Conservation (phyloP, 2,329 filamentous ascomycete genomes). For the Curvularia lunata region DNA sequence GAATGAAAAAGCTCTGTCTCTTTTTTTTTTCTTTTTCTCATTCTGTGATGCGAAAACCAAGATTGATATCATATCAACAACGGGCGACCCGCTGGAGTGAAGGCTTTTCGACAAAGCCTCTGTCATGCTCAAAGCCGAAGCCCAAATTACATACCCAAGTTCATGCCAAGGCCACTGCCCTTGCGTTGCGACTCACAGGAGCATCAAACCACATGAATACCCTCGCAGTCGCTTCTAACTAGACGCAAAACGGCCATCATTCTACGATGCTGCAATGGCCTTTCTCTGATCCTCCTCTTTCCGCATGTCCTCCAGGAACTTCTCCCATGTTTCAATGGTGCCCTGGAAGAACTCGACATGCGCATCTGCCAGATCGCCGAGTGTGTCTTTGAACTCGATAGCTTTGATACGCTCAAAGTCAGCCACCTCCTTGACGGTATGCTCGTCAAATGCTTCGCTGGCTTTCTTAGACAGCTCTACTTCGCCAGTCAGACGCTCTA, state of each 20-base stretch:
- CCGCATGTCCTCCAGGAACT: constrained; percentile 88
- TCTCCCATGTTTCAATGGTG: constrained; percentile 84
- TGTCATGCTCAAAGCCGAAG: not conserved
- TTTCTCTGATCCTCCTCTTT: constrained; percentile 59
- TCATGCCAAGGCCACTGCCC: not conserved
- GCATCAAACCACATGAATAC: not conserved
- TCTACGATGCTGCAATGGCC: constrained; percentile 30
- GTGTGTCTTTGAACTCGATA: constrained; percentile 85
- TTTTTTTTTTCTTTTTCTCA: not conserved
- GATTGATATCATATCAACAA: constrained; percentile 6
- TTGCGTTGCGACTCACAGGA: not conserved
- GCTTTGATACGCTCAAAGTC: constrained; percentile 98
- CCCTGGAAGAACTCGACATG: constrained; percentile 86
- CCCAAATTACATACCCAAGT: not conserved
- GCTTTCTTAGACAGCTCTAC: constrained; percentile 87
- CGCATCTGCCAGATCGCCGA: constrained; percentile 81
- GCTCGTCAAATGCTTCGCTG: constrained; percentile 92
- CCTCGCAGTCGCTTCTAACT: not conserved
- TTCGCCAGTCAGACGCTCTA: constrained; percentile 85
- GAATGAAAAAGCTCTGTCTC: not conserved
- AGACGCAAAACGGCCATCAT: not conserved
- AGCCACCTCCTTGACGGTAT: constrained; percentile 88
- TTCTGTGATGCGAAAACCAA: not conserved
- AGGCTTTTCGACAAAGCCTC: not conserved
- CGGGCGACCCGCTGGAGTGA: not conserved